A percentile compares a stretch with the other conserved stretches of the same genome.
Evolutionary conservation across 306 rosid species (phyloP).

Genomic region (Echinosophora koreensis): DNA sequence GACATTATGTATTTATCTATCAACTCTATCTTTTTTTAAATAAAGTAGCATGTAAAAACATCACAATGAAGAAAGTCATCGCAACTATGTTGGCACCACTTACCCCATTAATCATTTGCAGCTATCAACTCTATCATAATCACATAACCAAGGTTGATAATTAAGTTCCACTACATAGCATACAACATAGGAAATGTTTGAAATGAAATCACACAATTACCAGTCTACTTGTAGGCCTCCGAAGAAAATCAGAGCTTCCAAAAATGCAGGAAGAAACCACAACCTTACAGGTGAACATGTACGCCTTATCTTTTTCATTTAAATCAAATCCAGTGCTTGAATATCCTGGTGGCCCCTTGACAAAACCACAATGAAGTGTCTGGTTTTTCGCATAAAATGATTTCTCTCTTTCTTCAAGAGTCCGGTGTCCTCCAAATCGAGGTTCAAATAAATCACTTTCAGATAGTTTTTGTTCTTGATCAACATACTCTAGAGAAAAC

Average conservation of each 20-base stretch:
- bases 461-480: conserved; percentile 58
- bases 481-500: conserved; percentile 73
- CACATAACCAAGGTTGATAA: conserved; percentile 36
- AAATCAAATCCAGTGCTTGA: conserved; percentile 86
- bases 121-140: neutral
- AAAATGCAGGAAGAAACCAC: conserved; percentile 95
- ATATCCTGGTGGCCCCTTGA: conserved; percentile 65
- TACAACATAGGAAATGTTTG: conserved; percentile 9
- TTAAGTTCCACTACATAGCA: conserved; percentile 32
- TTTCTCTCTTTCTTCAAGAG: conserved; percentile 76
- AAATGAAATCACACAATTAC: conserved; percentile 52
- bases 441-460: conserved; percentile 55
- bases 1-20: neutral
- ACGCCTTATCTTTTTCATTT: conserved; percentile 71
- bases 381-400: conserved; percentile 78
- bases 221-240: conserved; percentile 89
- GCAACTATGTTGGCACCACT: too few relatives aligned
- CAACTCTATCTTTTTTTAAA: too few relatives aligned
- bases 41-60: too few relatives aligned
- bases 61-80: too few relatives aligned
- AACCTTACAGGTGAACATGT: conserved; percentile 77
- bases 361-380: conserved; percentile 86
- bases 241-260: conserved; percentile 91
- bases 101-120: too few relatives aligned
- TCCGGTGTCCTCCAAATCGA: conserved; percentile 91